A percentile compares a stretch with the other conserved stretches of the same genome.
phyloP scores from a whole-genome alignment of 441 rosid genomes.

The Euphorbia celastroides region DNA sequence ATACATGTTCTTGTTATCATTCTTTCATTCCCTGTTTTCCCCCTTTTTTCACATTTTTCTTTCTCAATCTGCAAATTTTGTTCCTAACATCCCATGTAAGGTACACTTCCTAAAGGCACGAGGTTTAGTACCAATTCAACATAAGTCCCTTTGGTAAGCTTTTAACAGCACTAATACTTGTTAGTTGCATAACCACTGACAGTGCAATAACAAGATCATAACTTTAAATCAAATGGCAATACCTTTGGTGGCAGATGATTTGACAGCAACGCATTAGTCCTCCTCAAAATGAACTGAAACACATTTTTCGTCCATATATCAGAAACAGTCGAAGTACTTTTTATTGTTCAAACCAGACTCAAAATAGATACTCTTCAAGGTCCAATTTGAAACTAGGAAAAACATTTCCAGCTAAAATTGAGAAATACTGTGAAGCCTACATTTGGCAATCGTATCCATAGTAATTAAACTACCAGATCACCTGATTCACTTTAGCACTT shows the following conservation, averaged over 20 bases:
- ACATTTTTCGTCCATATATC: slow-evolving; percentile 9
- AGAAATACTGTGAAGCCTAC: slow-evolving; percentile 14
- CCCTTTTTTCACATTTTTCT: no score
- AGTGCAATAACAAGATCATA: slow-evolving; percentile 6
- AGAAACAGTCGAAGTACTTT: slow-evolving; percentile 14
- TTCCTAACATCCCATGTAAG: neutral
- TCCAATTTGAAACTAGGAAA: slow-evolving; percentile 5
- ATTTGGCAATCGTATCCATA: slow-evolving; percentile 1
- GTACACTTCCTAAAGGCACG: neutral
- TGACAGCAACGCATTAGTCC: slow-evolving; percentile 90
- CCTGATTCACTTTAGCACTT: slow-evolving; percentile 97
- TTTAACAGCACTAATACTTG: neutral
- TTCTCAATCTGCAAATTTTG: no score
- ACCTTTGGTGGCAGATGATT: slow-evolving; percentile 99
- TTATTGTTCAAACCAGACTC: slow-evolving; percentile 8
- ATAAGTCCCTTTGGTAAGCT: neutral
- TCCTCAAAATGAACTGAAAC: slow-evolving; percentile 93
- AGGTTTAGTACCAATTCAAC: neutral
- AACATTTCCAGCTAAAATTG: neutral
- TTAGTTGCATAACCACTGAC: no score
- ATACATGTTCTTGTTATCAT: no score
- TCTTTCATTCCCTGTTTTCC: no score
- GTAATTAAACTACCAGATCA: slow-evolving; percentile 21
- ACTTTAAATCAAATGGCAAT: slow-evolving; percentile 10
- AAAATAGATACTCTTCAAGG: neutral